Base-by-base conservation (phyloP, 1,284 basidiomycete genomes). In the Anthracocystis panici-leucophaei region DNA sequence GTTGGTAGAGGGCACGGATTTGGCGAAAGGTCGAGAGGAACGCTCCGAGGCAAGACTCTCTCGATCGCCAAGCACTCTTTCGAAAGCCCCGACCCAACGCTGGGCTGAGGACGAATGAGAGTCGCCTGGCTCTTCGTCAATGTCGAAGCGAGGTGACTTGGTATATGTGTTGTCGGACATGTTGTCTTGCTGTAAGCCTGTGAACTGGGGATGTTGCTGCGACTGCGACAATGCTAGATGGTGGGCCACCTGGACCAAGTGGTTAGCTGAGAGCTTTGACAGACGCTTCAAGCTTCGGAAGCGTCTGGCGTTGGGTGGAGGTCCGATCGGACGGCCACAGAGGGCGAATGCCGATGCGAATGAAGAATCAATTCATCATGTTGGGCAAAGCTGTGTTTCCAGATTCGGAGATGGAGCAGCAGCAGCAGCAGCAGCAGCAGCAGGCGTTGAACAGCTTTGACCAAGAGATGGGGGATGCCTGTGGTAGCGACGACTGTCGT, bases 31-130 rank as follows among this genome's bases (percentile, higher is more conserved):
- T 23, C 68, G 46, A 33, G 66, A 52, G 38, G 69, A 53, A 25
- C 70, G 64, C 48, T 65, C 66, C 12, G 54, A 55, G 44, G 63
- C 68, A 21, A 70, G 57, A 16, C 75, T 78, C 41, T 74, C 60
- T 35, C 76, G 79, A 40, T 83, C 81, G n/a, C 81, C 81, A 11
- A 83, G 68, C 23, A 83, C 81, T 25, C 81, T 52, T 42, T 83
- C 81, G 45, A 83, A 83, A 2, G 81, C 80, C 12, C 81, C 81
- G 27, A 83, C 76, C 81, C 81, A 82, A 1, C 40, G 65, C 29
- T 69, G 57, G 11, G 51, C 52, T 0, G 52, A 59, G 21, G 59
- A 58, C 11, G 62, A 57, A 27, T 55, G 60, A 4, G 49, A 68
- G 58, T 77, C 70, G 58, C 75, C 75, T 0, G 75, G 75, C 66